A percentile compares a stretch with the other conserved stretches of the same genome.
Conservation (phyloP, 306 rosid genomes). For the Echinosophora koreensis region DNA sequence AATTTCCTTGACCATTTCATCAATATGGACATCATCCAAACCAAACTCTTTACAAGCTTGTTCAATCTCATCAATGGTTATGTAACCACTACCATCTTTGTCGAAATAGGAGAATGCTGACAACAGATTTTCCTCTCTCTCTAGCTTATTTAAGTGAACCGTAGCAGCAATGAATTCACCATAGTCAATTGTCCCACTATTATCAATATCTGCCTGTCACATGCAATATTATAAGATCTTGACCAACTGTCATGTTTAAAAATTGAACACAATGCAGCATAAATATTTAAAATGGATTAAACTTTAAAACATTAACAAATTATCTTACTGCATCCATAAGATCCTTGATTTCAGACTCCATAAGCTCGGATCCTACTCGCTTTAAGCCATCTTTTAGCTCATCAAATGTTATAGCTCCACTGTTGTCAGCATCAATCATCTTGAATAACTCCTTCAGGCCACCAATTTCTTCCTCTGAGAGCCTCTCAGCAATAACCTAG, state of each 20-base stretch:
- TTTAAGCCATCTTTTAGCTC: slow-evolving; percentile 67
- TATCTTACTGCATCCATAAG: slow-evolving; percentile 69
- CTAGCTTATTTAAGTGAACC: slow-evolving; percentile 68
- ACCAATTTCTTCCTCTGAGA: slow-evolving; percentile 76
- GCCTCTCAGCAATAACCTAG: slow-evolving; percentile 68
- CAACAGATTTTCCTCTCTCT: slow-evolving; percentile 65
- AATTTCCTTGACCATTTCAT: slow-evolving; percentile 66
- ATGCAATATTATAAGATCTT: slow-evolving; percentile 15
- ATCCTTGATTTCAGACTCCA: slow-evolving; percentile 70
- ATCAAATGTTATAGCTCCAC: slow-evolving; percentile 71
- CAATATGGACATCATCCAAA: slow-evolving; percentile 59
- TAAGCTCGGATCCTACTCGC: slow-evolving; percentile 63
- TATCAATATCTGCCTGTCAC: slow-evolving; percentile 66
- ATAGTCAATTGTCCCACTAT: slow-evolving; percentile 65
- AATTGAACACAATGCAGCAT: slow-evolving; percentile 15
- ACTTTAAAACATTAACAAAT: slow-evolving; percentile 5
- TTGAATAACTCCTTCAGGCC: slow-evolving; percentile 66
- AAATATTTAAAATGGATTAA: slow-evolving; percentile 1
- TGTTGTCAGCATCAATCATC: slow-evolving; percentile 63
- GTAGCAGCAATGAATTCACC: slow-evolving; percentile 72
- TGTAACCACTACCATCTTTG: slow-evolving; percentile 69
- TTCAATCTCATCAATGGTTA: slow-evolving; percentile 69
- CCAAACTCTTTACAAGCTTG: slow-evolving; percentile 70
- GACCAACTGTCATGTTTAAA: slow-evolving; percentile 13
- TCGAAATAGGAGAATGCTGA: slow-evolving; percentile 68